These are phyloP conservation scores for Podila minutissima DNA, from an alignment of 192 early-diverging fungal genomes.

Conservation along the genomic window DNA sequence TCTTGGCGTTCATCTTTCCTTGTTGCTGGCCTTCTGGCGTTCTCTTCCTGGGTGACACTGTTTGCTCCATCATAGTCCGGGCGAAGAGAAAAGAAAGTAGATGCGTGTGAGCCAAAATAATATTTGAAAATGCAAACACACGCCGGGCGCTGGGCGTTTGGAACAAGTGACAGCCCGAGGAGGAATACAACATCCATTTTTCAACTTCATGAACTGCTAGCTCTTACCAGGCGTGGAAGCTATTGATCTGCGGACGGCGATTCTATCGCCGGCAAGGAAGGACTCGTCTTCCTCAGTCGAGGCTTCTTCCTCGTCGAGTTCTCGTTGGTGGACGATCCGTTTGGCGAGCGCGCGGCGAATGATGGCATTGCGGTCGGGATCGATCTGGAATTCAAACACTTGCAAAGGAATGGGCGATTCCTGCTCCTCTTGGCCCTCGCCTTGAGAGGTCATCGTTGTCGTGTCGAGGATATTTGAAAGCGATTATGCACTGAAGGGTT, in stretches of 20 bases:
- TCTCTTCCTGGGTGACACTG: too few species aligned
- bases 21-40: neutral
- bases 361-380: slow-evolving; percentile 43
- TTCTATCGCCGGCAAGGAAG: slow-evolving; percentile 18
- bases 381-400: slow-evolving; percentile 47
- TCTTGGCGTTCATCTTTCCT: slow-evolving; percentile 28
- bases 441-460: slow-evolving; percentile 5
- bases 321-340: slow-evolving; percentile 45
- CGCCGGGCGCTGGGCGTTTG: neutral
- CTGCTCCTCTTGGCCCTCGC: neutral
- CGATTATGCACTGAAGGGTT: too few species aligned
- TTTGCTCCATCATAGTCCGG: too few species aligned
- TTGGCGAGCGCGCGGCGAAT: slow-evolving; percentile 46
- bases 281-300: slow-evolving; percentile 50
- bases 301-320: slow-evolving; percentile 42
- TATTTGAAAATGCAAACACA: neutral
- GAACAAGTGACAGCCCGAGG: too few species aligned
- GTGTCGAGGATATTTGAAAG: slow-evolving; percentile 3
- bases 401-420: slow-evolving; percentile 10
- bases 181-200: too few species aligned
- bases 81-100: neutral
- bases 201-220: too few species aligned
- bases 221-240: too few species aligned
- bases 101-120: slow-evolving; percentile 7
- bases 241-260: too few species aligned